Evolutionary conservation across 257 asterid species (phyloP).

Genomic region (Salvia rosmarinus): DNA sequence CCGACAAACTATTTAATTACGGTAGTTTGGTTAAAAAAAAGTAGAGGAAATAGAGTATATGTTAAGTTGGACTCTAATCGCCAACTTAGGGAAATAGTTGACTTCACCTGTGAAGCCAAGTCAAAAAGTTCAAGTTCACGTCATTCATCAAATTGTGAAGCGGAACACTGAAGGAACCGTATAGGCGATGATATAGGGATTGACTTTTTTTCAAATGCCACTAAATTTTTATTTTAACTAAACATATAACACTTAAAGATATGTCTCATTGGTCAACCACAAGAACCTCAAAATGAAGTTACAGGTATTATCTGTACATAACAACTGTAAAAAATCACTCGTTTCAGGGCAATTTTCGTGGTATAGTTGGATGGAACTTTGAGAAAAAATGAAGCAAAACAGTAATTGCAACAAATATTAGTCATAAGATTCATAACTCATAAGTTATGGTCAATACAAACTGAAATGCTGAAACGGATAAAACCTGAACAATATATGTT

Average conservation of each 20-base stretch:
- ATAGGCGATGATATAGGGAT: slow-evolving; percentile 28
- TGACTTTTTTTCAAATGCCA: slow-evolving; percentile 37
- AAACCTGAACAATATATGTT: slow-evolving; percentile 8
- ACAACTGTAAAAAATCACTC: no score
- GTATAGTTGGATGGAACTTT: not conserved
- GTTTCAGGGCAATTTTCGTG: no score
- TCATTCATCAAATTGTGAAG: slow-evolving; percentile 1
- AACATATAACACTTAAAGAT: not conserved
- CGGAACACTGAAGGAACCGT: slow-evolving; percentile 8
- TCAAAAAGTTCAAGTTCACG: not conserved
- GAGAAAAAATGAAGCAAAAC: not conserved
- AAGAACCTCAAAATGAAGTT: not conserved
- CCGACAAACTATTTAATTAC: not conserved
- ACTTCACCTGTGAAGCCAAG: not conserved
- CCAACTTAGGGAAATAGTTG: not conserved
- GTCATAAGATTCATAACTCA: not conserved
- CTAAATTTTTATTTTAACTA: not conserved
- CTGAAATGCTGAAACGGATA: slow-evolving; percentile 3
- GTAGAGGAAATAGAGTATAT: not conserved
- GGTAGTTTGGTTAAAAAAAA: no score
- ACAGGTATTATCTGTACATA: no score
- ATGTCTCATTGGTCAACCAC: slow-evolving; percentile 1
- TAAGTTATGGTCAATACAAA: not conserved
- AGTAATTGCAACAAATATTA: not conserved
- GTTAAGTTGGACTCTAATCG: not conserved